Percentiles rank a stretch among this genome's conserved stretches.
These are phyloP conservation scores for Chlorencoelia australis DNA, from an alignment of 2,329 filamentous ascomycete species.

Conservation along the genomic window DNA sequence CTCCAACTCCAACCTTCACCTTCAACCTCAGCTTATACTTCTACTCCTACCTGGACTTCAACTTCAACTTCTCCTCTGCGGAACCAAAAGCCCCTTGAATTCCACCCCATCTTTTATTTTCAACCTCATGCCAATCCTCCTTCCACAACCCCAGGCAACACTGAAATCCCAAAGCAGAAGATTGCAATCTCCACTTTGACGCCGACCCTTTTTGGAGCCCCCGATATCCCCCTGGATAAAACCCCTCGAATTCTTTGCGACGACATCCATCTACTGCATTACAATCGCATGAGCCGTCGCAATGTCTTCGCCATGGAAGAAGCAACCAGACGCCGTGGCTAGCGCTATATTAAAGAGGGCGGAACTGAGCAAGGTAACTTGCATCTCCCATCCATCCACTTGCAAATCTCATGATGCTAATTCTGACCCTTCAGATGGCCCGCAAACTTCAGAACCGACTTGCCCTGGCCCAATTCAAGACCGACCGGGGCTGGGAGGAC, in stretches of 20 bases:
- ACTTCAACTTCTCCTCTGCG: background rate
- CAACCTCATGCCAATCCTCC: background rate
- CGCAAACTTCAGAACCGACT: constrained; percentile 86
- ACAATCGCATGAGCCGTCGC: background rate
- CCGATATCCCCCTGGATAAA: constrained; percentile 2
- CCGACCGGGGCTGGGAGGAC: constrained; percentile 90
- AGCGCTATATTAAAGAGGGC: constrained; percentile 63
- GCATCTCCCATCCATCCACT: constrained; percentile 1
- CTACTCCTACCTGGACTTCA: background rate
- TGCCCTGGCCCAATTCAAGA: constrained; percentile 93
- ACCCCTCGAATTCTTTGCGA: background rate
- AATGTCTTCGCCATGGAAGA: constrained; percentile 53
- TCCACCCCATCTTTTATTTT: background rate
- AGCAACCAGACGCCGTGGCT: constrained; percentile 53
- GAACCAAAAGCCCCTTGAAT: background rate
- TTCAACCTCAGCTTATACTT: background rate
- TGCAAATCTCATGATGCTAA: constrained; percentile 11
- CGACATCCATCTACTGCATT: too few relatives aligned
- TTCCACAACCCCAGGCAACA: constrained; percentile 1
- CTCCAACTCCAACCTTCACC: background rate
- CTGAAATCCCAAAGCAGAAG: constrained; percentile 6
- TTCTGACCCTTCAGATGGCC: constrained; percentile 60
- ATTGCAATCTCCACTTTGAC: constrained; percentile 9
- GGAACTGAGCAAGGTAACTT: constrained; percentile 63
- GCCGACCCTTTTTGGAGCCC: constrained; percentile 8